Conservation (phyloP, 2,329 filamentous ascomycete genomes). For the Apiospora aurea region DNA sequence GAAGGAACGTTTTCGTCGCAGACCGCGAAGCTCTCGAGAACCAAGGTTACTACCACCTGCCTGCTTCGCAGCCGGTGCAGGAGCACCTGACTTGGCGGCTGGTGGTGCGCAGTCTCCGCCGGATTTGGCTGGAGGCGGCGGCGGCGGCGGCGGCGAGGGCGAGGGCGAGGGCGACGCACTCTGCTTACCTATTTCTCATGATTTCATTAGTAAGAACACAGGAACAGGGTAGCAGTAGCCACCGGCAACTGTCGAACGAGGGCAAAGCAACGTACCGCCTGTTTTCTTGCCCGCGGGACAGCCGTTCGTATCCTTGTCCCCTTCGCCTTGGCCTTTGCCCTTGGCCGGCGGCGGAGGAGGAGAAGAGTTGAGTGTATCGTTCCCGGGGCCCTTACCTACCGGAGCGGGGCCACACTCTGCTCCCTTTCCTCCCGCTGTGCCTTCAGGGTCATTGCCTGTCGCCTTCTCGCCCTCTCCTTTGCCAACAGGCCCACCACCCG, state of each 20-base stretch:
- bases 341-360: not conserved
- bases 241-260: not conserved
- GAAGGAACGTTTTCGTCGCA: not conserved
- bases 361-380: not conserved
- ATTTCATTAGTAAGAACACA: not conserved
- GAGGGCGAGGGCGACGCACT: not conserved
- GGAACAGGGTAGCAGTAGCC: not conserved
- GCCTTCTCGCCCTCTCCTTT: not conserved
- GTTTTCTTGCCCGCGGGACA: not conserved
- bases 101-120: not conserved
- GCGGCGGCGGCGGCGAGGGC: not conserved
- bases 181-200: not conserved
- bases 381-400: not conserved
- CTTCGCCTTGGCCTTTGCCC: not conserved
- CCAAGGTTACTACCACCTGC: not conserved
- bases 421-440: not conserved
- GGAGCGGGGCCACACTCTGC: not conserved
- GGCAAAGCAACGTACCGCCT: not conserved
- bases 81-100: not conserved
- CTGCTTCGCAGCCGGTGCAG: not conserved
- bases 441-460: not conserved
- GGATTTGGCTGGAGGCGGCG: not conserved
- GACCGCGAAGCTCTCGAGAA: not conserved
- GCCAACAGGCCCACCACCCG: not conserved
- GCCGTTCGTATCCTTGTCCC: not conserved